Percentiles rank a stretch among this genome's conserved stretches.
phyloP scores from a whole-genome alignment of 805 yeast species.

The Sungouiella thailandica region DNA sequence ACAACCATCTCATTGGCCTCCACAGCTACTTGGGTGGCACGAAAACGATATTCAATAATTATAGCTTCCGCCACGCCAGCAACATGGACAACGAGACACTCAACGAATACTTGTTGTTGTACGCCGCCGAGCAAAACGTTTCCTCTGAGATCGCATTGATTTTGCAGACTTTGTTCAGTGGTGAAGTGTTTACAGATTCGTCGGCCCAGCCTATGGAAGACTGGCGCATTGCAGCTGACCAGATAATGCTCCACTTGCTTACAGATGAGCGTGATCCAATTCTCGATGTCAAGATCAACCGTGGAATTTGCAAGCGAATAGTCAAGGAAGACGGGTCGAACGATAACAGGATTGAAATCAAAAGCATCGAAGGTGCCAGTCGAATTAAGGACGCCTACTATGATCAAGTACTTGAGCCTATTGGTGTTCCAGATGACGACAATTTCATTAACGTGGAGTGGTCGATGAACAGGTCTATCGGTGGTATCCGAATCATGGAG shows the following conservation, averaged over 20 bases:
- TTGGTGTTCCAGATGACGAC: conserved; percentile 2
- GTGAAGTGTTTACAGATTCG: conserved; percentile 19
- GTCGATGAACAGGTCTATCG: conserved; percentile 39
- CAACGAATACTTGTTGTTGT: conserved; percentile 38
- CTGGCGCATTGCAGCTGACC: conserved; percentile 37
- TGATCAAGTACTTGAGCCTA: conserved; percentile 32
- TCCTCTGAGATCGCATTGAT: conserved; percentile 30
- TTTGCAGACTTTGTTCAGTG: conserved; percentile 34
- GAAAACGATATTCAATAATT: conserved; percentile 39
- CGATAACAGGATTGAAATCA: conserved; percentile 30
- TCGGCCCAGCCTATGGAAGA: conserved; percentile 20
- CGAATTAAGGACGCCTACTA: conserved; percentile 27
- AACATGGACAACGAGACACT: conserved; percentile 46
- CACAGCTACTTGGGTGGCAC: conserved; percentile 46
- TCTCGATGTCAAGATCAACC: conserved; percentile 32
- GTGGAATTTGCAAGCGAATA: conserved; percentile 27
- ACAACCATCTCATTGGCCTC: conserved; percentile 41
- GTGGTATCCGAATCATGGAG: conserved; percentile 39
- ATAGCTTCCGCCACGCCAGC: conserved; percentile 41
- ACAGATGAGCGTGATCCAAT: conserved; percentile 38
- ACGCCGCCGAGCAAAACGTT: conserved; percentile 28
- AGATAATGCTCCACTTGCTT: conserved; percentile 35
- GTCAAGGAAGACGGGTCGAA: conserved; percentile 39
- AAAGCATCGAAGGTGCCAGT: conserved; percentile 35
- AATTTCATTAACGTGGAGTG: conserved; percentile 32